Conservation (phyloP, 495 filamentous ascomycete genomes). For the Chaetomium fimeti region DNA sequence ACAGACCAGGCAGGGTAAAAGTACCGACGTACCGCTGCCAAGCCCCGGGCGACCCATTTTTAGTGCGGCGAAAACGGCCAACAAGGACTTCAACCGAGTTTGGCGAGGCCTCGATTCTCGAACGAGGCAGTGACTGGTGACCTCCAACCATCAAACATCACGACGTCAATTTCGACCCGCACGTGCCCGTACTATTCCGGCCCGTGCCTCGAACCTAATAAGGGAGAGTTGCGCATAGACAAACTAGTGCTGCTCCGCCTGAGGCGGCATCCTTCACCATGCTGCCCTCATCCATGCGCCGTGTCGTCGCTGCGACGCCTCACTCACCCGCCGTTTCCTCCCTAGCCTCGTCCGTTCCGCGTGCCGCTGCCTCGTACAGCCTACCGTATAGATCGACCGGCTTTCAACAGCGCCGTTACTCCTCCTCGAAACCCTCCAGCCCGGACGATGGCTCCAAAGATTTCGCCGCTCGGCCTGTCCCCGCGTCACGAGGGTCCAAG, state of each 20-base stretch:
- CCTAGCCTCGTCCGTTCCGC: constrained; percentile 38
- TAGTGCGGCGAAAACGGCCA: constrained; percentile 33
- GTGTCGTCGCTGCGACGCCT: constrained; percentile 45
- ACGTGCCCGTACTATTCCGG: not conserved
- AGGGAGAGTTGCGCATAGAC: not conserved
- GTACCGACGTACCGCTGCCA: constrained; percentile 15
- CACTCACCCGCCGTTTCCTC: constrained; percentile 42
- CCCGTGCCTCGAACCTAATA: not conserved
- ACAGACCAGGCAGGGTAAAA: constrained; percentile 17
- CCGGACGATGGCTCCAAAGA: constrained; percentile 52
- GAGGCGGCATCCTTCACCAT: constrained; percentile 35
- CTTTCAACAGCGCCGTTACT: constrained; percentile 50
- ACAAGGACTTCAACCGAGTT: constrained; percentile 33
- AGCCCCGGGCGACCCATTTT: constrained; percentile 30
- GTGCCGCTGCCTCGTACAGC: constrained; percentile 37
- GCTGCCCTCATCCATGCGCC: constrained; percentile 54
- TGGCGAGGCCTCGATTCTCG: constrained; percentile 15
- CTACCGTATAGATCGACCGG: constrained; percentile 40
- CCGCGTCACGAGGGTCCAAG: constrained; percentile 41
- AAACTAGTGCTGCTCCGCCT: constrained; percentile 14
- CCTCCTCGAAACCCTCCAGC: constrained; percentile 59
- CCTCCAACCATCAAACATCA: constrained; percentile 16
- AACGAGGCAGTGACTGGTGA: constrained; percentile 23
- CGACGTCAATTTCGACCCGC: constrained; percentile 12
- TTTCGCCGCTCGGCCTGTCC: constrained; percentile 43